phyloP scores from a whole-genome alignment of 352 stramenopile genomes.

The Phytophthora brassicae region DNA sequence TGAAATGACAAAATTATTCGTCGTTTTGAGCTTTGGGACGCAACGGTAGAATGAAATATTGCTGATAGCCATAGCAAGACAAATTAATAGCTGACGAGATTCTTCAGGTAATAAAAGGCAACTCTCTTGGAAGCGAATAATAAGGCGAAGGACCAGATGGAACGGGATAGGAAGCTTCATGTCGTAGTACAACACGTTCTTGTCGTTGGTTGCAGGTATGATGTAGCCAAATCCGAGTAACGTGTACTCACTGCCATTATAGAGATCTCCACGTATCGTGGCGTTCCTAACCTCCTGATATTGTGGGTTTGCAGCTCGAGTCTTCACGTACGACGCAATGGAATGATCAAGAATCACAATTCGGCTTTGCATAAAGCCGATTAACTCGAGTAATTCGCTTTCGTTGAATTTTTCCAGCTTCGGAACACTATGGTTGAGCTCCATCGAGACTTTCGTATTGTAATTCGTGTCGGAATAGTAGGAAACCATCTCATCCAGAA shows the following conservation, averaged over 20 bases:
- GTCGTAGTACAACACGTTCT: slow-evolving; percentile 58
- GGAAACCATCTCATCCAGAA: slow-evolving; percentile 37
- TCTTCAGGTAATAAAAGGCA: slow-evolving; percentile 51
- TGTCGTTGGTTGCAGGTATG: slow-evolving; percentile 50
- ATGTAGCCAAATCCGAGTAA: slow-evolving; percentile 60
- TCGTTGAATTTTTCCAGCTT: slow-evolving; percentile 36
- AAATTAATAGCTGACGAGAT: slow-evolving; percentile 49
- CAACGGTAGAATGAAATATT: slow-evolving; percentile 59
- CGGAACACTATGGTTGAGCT: slow-evolving; percentile 21
- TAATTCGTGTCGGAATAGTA: slow-evolving; percentile 47
- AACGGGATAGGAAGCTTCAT: slow-evolving; percentile 55
- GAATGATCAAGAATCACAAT: slow-evolving; percentile 31
- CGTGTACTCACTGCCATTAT: slow-evolving; percentile 59
- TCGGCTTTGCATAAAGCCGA: slow-evolving; percentile 23
- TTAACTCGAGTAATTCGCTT: slow-evolving; percentile 36
- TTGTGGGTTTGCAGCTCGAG: slow-evolving; percentile 31
- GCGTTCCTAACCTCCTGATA: slow-evolving; percentile 44
- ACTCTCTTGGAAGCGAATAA: slow-evolving; percentile 66
- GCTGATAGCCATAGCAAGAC: slow-evolving; percentile 49
- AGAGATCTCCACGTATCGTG: slow-evolving; percentile 34
- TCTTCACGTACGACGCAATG: slow-evolving; percentile 35
- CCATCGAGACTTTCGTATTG: slow-evolving; percentile 32
- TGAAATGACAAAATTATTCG: neutral
- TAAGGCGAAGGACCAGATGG: slow-evolving; percentile 50
- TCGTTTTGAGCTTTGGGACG: slow-evolving; percentile 3